Evolutionary conservation across 2,329 filamentous ascomycete species (phyloP).

Genomic region (Xylariaceae sp.): DNA sequence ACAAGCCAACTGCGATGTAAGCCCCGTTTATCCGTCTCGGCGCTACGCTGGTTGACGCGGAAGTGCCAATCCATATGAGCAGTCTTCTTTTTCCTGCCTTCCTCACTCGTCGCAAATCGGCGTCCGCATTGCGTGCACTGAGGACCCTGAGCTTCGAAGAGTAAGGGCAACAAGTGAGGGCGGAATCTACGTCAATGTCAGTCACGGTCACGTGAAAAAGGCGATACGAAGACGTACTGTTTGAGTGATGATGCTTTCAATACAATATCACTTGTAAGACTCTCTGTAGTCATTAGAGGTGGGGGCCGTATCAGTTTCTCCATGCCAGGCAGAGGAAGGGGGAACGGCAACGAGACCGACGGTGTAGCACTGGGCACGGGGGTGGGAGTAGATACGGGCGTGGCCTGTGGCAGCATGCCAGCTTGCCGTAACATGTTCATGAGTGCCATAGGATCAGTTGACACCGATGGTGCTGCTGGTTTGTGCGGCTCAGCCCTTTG

Average conservation of each 20-base stretch:
- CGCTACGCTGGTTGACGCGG: slow-evolving; percentile 83
- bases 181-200: slow-evolving; percentile 56
- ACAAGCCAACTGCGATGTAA: slow-evolving; percentile 95
- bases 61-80: slow-evolving; percentile 99
- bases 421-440: slow-evolving; percentile 67
- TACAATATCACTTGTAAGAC: slow-evolving; percentile 48
- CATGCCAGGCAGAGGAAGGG: slow-evolving; percentile 37
- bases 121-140: slow-evolving; percentile 90
- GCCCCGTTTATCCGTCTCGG: slow-evolving; percentile 79
- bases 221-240: slow-evolving; percentile 51
- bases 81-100: slow-evolving; percentile 81
- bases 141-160: slow-evolving; percentile 81
- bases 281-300: slow-evolving; percentile 31
- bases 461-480: slow-evolving; percentile 29
- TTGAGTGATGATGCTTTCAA: slow-evolving; percentile 70
- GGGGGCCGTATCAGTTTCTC: slow-evolving; percentile 28
- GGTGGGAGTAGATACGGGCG: slow-evolving; percentile 21
- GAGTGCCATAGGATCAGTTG: slow-evolving; percentile 55
- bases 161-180: slow-evolving; percentile 66
- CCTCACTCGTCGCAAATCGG: slow-evolving; percentile 73
- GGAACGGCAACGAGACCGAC: slow-evolving; percentile 31
- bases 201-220: slow-evolving; percentile 9
- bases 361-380: slow-evolving; percentile 40
- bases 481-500: slow-evolving; percentile 40
- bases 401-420: slow-evolving; percentile 56